Evolutionary conservation across 179 eudicot genomes (phyloP).

Genomic region (Silene coronaria): DNA sequence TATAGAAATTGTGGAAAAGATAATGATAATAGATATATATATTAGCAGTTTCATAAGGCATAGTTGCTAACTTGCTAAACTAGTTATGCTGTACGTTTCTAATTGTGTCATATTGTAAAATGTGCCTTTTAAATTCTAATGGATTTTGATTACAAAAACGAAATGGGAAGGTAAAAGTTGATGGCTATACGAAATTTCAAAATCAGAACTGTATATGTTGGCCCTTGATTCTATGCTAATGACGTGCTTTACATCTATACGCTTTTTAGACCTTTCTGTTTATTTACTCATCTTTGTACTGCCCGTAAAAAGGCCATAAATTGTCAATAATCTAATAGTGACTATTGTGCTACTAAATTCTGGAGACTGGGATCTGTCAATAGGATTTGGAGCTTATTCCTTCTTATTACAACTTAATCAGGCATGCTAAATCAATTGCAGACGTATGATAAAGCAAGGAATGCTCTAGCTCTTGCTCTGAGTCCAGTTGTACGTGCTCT

Average conservation of each 20-base stretch:
- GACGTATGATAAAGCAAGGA: constrained; percentile 96
- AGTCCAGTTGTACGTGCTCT: constrained; percentile 96
- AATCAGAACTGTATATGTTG: constrained; percentile 7
- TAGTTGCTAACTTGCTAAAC: neutral
- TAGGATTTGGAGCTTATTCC: neutral
- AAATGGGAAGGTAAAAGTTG: neutral
- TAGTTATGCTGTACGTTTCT: neutral
- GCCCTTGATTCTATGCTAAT: neutral
- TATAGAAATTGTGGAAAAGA: neutral
- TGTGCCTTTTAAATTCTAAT: neutral
- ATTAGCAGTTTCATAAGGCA: neutral
- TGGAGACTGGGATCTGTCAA: neutral
- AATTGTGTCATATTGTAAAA: neutral
- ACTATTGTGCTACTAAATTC: neutral
- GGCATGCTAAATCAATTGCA: constrained; percentile 34
- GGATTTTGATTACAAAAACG: neutral
- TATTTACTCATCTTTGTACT: neutral
- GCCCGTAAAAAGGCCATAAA: neutral
- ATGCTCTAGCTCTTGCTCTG: constrained; percentile 93
- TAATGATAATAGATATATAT: neutral
- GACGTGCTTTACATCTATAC: neutral
- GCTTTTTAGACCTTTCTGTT: neutral
- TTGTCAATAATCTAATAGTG: neutral
- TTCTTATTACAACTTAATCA: constrained; percentile 13
- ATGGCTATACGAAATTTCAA: neutral